Base-by-base conservation (phyloP, 1,284 basidiomycete species). In the Trichosporon sp. region DNA sequence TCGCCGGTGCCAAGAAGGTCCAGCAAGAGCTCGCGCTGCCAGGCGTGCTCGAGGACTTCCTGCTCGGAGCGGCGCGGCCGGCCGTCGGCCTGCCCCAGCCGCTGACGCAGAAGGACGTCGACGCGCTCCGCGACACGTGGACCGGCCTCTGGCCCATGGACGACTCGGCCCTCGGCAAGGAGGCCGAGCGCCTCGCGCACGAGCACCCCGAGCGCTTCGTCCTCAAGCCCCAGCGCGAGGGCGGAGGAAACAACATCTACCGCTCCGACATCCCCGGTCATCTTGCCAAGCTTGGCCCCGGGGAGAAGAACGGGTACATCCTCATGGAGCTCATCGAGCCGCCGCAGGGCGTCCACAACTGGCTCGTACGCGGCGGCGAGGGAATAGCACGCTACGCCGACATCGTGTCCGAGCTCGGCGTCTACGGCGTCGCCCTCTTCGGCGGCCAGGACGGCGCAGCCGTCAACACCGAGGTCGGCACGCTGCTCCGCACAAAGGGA, bases 221-320 rank as follows among this genome's bases (percentile, higher is more conserved):
- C 2, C 86, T 98, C 64, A 98, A 99, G 81, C 96, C 96, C 0
- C 95, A 98, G 81, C 88, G 95, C 21, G 93, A 99, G 85, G 96
- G 97, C 4, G 96, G 97, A 0, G 96, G 96, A 2, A 97, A 99
- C 81, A 99, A 99, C 78, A 88, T 98, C 27, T 99, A 98, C 84
- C 90, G 92, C 66, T 82, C 84, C 3, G 89, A 91, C 64, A 98
- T 98, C 66, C 92, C 91, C 0, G 75, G 85, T 0, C 94, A 94
- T 81, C 85, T 98, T 2, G 87, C 89, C 6, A 76, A 80, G 1
- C 85, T 97, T 0, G 66, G 63, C 9, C 82, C 85, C 58, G 83
- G 85, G 62, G 86, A 88, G 29, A 66, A 68, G n/a, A 77, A 81
- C 72, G 94, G 91, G 1, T 99, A 95, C 90, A 94, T 98, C 70